Conservation (phyloP, 2,329 filamentous ascomycete species). For the Aureobasidium sp. region DNA sequence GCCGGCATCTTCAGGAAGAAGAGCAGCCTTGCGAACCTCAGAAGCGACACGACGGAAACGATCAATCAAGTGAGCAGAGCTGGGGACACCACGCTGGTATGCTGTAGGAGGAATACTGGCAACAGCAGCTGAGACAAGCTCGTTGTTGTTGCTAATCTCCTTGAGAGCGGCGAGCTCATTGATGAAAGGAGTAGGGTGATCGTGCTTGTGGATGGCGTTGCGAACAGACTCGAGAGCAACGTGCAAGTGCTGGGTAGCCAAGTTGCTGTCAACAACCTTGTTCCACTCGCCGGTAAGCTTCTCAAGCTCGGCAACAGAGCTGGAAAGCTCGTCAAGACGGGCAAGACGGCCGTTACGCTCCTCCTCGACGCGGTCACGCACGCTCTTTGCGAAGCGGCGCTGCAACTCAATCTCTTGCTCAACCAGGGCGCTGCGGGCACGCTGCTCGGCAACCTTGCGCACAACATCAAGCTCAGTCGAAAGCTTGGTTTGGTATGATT, state of each 20-base stretch:
- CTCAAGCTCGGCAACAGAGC: slow-evolving; percentile 75
- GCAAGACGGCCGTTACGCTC: slow-evolving; percentile 83
- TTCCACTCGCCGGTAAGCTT: slow-evolving; percentile 85
- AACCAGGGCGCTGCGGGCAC: slow-evolving; percentile 73
- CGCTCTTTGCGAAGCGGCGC: slow-evolving; percentile 70
- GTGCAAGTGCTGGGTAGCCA: slow-evolving; percentile 92
- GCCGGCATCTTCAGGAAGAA: slow-evolving; percentile 88
- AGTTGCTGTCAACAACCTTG: slow-evolving; percentile 78
- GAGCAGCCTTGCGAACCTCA: slow-evolving; percentile 89
- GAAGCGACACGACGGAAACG: slow-evolving; percentile 86
- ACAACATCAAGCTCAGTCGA: slow-evolving; percentile 72
- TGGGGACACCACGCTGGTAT: slow-evolving; percentile 87
- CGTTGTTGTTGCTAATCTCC: slow-evolving; percentile 70
- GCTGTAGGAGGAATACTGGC: slow-evolving; percentile 90
- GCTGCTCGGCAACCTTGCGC: slow-evolving; percentile 73
- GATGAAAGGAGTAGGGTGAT: slow-evolving; percentile 72
- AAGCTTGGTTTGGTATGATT: slow-evolving; percentile 73
- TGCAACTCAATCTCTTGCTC: slow-evolving; percentile 88
- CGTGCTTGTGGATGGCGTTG: slow-evolving; percentile 67
- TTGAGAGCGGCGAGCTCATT: slow-evolving; percentile 90
- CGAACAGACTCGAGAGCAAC: slow-evolving; percentile 92
- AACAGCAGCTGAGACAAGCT: slow-evolving; percentile 83
- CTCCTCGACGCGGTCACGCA: slow-evolving; percentile 74
- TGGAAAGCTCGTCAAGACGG: slow-evolving; percentile 73
- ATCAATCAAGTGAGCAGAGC: slow-evolving; percentile 79